A percentile compares a stretch with the other conserved stretches of the same genome.
Conservation (phyloP, 495 filamentous ascomycete genomes). For the Achaetomiella virescens region DNA sequence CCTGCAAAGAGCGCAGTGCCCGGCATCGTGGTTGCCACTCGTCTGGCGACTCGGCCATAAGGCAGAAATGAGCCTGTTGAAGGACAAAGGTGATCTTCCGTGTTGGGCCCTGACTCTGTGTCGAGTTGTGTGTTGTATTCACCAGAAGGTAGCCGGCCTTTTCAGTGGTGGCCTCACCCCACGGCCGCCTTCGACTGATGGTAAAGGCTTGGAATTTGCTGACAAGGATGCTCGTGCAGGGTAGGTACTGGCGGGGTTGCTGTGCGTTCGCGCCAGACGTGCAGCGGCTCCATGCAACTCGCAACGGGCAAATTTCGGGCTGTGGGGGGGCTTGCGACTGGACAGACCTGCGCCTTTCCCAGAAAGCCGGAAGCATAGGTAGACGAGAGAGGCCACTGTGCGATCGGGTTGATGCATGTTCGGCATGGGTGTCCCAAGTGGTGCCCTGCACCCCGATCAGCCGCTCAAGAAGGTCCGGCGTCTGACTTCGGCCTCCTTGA, state of each 20-base stretch:
- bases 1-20: no score
- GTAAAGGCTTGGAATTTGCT: not conserved
- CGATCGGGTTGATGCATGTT: slow-evolving; percentile 8
- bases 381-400: slow-evolving; percentile 12
- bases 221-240: not conserved
- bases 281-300: slow-evolving; percentile 19
- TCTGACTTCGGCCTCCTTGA: slow-evolving; percentile 69
- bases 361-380: slow-evolving; percentile 23
- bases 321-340: slow-evolving; percentile 12
- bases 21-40: no score
- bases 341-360: slow-evolving; percentile 14
- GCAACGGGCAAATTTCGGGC: slow-evolving; percentile 17
- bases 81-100: no score
- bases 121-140: no score
- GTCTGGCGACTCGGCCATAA: no score
- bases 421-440: slow-evolving; percentile 1
- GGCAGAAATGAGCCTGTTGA: no score
- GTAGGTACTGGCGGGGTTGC: slow-evolving; percentile 10
- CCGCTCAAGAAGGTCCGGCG: slow-evolving; percentile 49
- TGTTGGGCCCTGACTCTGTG: no score
- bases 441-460: slow-evolving; percentile 21
- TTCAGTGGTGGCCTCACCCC: no score
- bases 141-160: no score
- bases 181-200: not conserved
- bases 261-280: slow-evolving; percentile 4